Percentiles rank a stretch among this genome's conserved stretches.
Evolutionary conservation across 2,329 filamentous ascomycete species (phyloP).

Genomic region (Pyrenochaeta sp.): DNA sequence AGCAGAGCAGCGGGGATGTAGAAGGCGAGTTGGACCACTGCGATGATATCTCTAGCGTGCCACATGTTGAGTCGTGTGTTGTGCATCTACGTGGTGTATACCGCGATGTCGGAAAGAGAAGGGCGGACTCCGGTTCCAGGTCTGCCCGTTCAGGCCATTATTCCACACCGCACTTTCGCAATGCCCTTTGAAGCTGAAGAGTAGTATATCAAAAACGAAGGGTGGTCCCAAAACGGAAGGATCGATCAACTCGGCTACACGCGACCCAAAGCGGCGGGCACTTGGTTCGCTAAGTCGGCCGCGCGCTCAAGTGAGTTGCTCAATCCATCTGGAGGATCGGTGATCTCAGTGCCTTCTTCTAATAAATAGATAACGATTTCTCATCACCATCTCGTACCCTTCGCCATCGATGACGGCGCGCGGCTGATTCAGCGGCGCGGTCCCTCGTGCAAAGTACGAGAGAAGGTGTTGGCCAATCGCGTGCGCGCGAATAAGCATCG

Average conservation of each 20-base stretch:
- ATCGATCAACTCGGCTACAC: slow-evolving; percentile 2
- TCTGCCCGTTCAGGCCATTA: neutral
- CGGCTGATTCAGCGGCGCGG: no score
- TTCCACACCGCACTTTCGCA: neutral
- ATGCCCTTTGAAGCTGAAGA: neutral
- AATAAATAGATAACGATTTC: no score
- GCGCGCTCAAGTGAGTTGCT: no score
- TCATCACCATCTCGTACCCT: no score
- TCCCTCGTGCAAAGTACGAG: no score
- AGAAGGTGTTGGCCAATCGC: no score
- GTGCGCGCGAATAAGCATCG: slow-evolving; percentile 3
- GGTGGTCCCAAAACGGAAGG: neutral
- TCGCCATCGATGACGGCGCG: no score
- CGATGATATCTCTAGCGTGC: slow-evolving; percentile 15
- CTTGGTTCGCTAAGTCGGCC: no score
- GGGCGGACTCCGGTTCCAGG: neutral
- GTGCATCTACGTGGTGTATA: neutral
- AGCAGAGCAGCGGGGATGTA: slow-evolving; percentile 46
- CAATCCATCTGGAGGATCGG: no score
- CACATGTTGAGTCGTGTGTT: slow-evolving; percentile 1
- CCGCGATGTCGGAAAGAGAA: neutral
- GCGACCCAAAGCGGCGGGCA: slow-evolving; percentile 4
- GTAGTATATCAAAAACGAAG: no score
- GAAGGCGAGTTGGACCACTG: slow-evolving; percentile 44
- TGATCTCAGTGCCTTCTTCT: no score